phyloP scores from a whole-genome alignment of 2,329 filamentous ascomycete species.

The Parascedosporium putredinis region DNA sequence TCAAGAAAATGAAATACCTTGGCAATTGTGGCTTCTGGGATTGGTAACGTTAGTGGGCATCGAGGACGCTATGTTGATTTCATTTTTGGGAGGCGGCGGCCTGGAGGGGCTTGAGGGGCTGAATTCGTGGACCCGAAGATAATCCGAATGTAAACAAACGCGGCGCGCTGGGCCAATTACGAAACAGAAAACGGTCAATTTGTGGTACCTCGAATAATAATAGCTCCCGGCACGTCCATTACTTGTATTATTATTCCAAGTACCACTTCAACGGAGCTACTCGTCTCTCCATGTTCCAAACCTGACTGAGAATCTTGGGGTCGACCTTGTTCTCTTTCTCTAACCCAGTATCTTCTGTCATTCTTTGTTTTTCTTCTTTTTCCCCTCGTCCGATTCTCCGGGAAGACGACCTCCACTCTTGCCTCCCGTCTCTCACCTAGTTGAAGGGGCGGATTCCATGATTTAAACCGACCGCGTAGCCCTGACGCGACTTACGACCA shows the following conservation, averaged over 20 bases:
- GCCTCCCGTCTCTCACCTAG: too few relatives aligned
- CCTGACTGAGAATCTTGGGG: not conserved
- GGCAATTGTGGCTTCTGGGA: too few relatives aligned
- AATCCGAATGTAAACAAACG: slow-evolving; percentile 23
- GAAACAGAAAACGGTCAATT: not conserved
- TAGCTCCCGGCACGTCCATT: not conserved
- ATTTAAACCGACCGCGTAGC: too few relatives aligned
- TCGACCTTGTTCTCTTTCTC: not conserved
- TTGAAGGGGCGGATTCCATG: too few relatives aligned
- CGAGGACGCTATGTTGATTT: too few relatives aligned
- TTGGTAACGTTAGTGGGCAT: too few relatives aligned
- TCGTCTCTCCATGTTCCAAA: not conserved
- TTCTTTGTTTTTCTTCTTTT: slow-evolving; percentile 2
- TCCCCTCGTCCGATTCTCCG: too few relatives aligned
- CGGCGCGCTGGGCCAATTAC: slow-evolving; percentile 11
- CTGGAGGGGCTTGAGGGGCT: not conserved
- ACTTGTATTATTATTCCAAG: too few relatives aligned
- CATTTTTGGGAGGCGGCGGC: too few relatives aligned
- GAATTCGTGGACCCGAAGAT: slow-evolving; percentile 5
- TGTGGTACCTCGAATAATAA: slow-evolving; percentile 6
- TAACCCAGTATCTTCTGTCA: not conserved
- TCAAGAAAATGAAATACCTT: too few relatives aligned
- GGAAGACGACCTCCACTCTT: too few relatives aligned
- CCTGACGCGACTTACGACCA: too few relatives aligned
- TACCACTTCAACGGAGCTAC: not conserved